Percentiles rank a stretch among this genome's conserved stretches.
phyloP scores from a whole-genome alignment of 805 yeast species.

The Ogataea trehaloabstinens region DNA sequence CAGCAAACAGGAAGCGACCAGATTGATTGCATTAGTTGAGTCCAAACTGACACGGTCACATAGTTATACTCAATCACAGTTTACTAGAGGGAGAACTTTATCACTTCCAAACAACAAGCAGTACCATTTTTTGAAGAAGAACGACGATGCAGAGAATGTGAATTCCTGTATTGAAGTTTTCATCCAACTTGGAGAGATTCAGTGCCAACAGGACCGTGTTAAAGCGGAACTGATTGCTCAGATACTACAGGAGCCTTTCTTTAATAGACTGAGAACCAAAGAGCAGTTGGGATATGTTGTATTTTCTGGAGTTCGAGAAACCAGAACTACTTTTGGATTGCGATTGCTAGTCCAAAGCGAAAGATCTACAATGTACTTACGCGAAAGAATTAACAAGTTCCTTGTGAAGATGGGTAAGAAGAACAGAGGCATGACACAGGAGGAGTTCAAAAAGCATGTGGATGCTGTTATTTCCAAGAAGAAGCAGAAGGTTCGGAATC shows the following conservation, averaged over 20 bases:
- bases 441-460: constrained; percentile 67
- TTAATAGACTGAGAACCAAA: constrained; percentile 84
- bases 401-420: constrained; percentile 44
- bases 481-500: constrained; percentile 69
- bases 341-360: constrained; percentile 84
- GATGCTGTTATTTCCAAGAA: constrained; percentile 65
- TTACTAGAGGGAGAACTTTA: constrained; percentile 41
- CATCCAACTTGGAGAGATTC: constrained; percentile 58
- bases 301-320: constrained; percentile 66
- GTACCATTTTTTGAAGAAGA: constrained; percentile 44
- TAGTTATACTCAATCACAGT: constrained; percentile 43
- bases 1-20: constrained; percentile 49
- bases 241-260: constrained; percentile 81
- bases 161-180: constrained; percentile 84
- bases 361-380: constrained; percentile 68
- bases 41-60: constrained; percentile 34
- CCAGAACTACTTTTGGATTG: constrained; percentile 71
- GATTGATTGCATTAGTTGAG: constrained; percentile 43
- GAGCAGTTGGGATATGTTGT: constrained; percentile 97
- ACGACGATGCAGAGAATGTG: constrained; percentile 67
- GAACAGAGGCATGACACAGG: constrained; percentile 49
- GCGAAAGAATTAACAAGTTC: constrained; percentile 72
- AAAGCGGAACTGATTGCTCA: constrained; percentile 67
- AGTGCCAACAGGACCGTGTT: constrained; percentile 44
- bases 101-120: constrained; percentile 38